Evolutionary conservation across 2,329 filamentous ascomycete genomes (phyloP), one percentile per base, ranked within the genome.

Genomic region (Penicillium crustosum): DNA sequence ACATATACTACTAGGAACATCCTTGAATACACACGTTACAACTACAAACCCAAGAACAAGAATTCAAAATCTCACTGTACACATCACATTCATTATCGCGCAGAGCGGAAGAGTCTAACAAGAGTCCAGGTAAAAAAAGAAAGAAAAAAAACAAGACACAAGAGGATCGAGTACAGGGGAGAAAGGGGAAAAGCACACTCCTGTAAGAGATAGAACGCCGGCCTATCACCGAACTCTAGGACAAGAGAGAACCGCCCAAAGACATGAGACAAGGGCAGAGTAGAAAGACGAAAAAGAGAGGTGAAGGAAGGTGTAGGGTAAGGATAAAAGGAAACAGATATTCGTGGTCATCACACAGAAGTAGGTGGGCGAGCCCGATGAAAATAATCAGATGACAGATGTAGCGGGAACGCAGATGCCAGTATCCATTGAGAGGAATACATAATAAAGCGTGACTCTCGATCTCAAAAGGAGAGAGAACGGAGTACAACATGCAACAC

Each of bases 281-380:
- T n/a, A 44, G 35, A 42, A 49, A 43, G 48, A 36, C 36, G 38
- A 45, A 55, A 54, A 47, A 31, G 33, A 57, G 29, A 45, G 42
- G 25, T 33, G 25, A 45, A 50, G 27, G 43, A 47, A 58, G 43
- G 49, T 39, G 21, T 42, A 49, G 49, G 53, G 6, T 39, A 33
- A 36, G 42, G 8, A 29, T 23, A 17, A 49, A 53, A 53, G 44
- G 36, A 51, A 60, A 49, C 59, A 59, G 56, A 55, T 60, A 33
- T 58, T 55, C 56, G 59, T 65, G 54, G 60, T 64, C 57, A 57
- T 61, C 58, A 62, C 45, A 62, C 8, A 45, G 36, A 55, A 57
- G 48, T 27, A 54, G 13, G 45, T 44, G 33, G 44, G 53, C 25
- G 50, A 43, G 25, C 39, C 57, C 61, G 41, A 60, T 60, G 61